Percentiles rank a stretch among this genome's conserved stretches.
Conservation (phyloP, 139 green algal genomes). For the Chlamydomonas incerta region DNA sequence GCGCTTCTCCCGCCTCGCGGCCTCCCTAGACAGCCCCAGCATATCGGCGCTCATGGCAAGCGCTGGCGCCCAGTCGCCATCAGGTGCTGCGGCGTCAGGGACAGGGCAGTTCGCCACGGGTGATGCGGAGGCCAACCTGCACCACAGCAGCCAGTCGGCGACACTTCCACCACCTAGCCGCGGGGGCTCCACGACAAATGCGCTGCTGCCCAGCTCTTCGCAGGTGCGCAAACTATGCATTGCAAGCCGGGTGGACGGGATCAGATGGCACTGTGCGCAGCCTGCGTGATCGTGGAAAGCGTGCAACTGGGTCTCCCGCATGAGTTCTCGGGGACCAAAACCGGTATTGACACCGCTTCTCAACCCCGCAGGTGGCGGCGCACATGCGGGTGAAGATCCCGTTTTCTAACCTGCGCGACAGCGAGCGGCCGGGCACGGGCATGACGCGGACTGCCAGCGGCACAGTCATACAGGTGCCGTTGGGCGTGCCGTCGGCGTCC, state of each 20-base stretch:
- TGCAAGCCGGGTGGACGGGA: too few relatives aligned
- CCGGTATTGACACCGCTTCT: too few relatives aligned
- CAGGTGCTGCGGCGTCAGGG: background rate
- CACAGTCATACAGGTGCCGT: background rate
- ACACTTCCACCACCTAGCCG: too few relatives aligned
- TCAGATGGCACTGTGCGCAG: too few relatives aligned
- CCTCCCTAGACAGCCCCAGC: conserved; percentile 3
- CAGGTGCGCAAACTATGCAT: background rate
- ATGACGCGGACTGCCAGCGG: background rate
- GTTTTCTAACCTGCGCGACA: background rate
- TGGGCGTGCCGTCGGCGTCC: background rate
- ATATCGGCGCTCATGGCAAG: background rate
- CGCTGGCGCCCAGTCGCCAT: background rate
- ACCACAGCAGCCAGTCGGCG: too few relatives aligned
- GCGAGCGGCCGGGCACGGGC: conserved; percentile 8
- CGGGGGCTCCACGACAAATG: background rate
- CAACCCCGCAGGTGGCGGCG: conserved; percentile 2
- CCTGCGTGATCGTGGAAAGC: too few relatives aligned
- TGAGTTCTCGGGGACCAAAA: too few relatives aligned
- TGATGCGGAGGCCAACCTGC: background rate
- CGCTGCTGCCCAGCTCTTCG: background rate
- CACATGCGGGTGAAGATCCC: conserved; percentile 21
- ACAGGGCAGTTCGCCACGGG: too few relatives aligned
- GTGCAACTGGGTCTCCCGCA: too few relatives aligned
- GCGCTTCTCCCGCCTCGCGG: conserved; percentile 20